Evolutionary conservation across 495 filamentous ascomycete genomes (phyloP).

Genomic region (Xylaria cubensis): DNA sequence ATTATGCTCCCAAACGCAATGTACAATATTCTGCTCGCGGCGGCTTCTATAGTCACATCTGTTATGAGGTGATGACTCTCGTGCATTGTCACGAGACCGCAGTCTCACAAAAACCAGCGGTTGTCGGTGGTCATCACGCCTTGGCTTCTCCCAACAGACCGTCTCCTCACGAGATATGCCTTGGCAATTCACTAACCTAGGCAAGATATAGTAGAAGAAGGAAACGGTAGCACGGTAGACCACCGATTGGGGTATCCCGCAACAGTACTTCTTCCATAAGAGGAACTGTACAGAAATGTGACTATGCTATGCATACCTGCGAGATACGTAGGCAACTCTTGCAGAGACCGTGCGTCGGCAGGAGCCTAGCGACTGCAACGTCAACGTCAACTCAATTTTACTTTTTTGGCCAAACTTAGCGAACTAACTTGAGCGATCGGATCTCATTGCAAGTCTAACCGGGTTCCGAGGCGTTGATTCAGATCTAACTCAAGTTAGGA

Average conservation of each 20-base stretch:
- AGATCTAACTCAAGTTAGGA: background rate
- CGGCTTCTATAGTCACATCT: background rate
- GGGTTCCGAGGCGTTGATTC: background rate
- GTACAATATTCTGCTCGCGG: background rate
- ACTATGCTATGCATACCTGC: conserved; percentile 23
- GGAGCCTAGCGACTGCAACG: conserved; percentile 25
- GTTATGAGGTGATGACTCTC: background rate
- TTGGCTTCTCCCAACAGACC: conserved; percentile 18
- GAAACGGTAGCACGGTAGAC: background rate
- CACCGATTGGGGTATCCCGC: conserved; percentile 23
- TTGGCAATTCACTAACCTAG: conserved; percentile 10
- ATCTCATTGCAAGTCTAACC: background rate
- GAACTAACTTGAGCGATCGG: background rate
- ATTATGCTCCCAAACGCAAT: background rate
- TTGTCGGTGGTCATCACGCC: background rate
- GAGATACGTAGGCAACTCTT: conserved; percentile 21
- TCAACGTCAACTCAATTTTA: background rate
- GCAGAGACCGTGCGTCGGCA: conserved; percentile 26
- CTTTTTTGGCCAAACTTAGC: conserved; percentile 11
- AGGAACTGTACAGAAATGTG: conserved; percentile 16
- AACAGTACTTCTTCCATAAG: conserved; percentile 2
- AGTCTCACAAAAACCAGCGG: background rate
- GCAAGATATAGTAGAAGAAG: conserved; percentile 4
- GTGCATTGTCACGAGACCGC: conserved; percentile 10
- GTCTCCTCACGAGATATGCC: conserved; percentile 3